Evolutionary conservation across 257 asterid genomes (phyloP).

Genomic region (Parsonsia alboflavescens): DNA sequence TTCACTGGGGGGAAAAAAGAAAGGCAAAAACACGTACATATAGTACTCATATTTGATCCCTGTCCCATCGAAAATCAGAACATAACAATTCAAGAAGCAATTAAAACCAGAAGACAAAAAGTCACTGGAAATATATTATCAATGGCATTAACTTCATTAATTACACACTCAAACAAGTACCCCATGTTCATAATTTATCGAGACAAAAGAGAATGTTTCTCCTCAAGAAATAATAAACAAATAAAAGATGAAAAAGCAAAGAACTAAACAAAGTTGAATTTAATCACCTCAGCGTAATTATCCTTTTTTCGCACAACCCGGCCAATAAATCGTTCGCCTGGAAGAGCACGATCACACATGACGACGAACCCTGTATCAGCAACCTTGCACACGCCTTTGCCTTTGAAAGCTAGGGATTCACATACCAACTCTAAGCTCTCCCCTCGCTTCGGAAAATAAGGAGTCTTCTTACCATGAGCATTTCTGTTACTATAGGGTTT

Average conservation of each 20-base stretch:
- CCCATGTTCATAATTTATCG: neutral
- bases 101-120: neutral
- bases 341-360: conserved; percentile 90
- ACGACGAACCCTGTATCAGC: conserved; percentile 68
- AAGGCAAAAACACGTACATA: too few relatives aligned
- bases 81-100: neutral
- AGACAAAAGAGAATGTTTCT: neutral
- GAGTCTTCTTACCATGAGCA: conserved; percentile 7
- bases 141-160: neutral
- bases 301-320: conserved; percentile 76
- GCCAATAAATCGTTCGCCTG: conserved; percentile 86
- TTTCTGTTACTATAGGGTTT: conserved; percentile 16
- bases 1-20: neutral
- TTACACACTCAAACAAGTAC: neutral
- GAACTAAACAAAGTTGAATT: conserved; percentile 1
- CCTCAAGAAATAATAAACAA: neutral
- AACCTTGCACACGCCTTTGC: conserved; percentile 86
- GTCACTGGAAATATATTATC: neutral
- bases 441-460: conserved; percentile 77
- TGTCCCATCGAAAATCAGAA: neutral
- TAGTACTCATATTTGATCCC: neutral
- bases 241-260: neutral
- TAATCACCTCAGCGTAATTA: conserved; percentile 71
- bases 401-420: conserved; percentile 85
- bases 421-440: conserved; percentile 81